Conservation (phyloP, 768 basidiomycete genomes). For the Collybiopsis luxurians region DNA sequence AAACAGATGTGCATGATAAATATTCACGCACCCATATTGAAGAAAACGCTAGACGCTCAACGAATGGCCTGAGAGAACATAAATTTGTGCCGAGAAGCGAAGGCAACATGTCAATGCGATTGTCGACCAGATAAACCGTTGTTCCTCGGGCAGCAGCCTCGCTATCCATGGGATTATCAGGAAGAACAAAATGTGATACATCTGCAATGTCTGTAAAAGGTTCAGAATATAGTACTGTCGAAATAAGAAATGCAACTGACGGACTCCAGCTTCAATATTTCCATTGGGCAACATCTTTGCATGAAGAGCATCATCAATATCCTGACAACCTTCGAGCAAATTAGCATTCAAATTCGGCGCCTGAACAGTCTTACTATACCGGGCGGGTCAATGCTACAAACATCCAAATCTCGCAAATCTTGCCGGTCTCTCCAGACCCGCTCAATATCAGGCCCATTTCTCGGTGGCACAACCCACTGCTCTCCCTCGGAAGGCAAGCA, state of each 20-base stretch:
- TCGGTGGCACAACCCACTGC: slow-evolving; percentile 87
- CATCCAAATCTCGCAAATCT: slow-evolving; percentile 79
- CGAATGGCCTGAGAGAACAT: slow-evolving; percentile 88
- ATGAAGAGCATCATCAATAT: slow-evolving; percentile 98
- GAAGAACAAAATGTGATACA: slow-evolving; percentile 92
- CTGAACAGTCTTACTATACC: slow-evolving; percentile 38
- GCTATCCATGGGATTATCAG: slow-evolving; percentile 93
- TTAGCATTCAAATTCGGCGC: not conserved
- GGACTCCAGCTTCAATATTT: slow-evolving; percentile 95
- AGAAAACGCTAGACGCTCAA: slow-evolving; percentile 94
- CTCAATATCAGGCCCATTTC: slow-evolving; percentile 38
- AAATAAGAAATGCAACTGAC: slow-evolving; percentile 52
- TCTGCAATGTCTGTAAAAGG: slow-evolving; percentile 84
- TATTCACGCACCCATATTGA: slow-evolving; percentile 79
- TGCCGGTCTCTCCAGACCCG: slow-evolving; percentile 80
- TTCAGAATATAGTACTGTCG: not conserved
- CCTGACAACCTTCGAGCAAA: slow-evolving; percentile 73
- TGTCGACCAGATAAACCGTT: slow-evolving; percentile 97
- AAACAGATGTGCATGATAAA: not conserved
- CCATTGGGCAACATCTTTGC: slow-evolving; percentile 86
- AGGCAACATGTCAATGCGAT: slow-evolving; percentile 98
- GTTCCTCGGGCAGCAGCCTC: slow-evolving; percentile 96
- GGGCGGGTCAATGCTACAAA: slow-evolving; percentile 98
- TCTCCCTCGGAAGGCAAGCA: slow-evolving; percentile 92
- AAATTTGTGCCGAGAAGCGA: slow-evolving; percentile 91